phyloP scores from a whole-genome alignment of 78 protist species.

The Diacronema lutheri region DNA sequence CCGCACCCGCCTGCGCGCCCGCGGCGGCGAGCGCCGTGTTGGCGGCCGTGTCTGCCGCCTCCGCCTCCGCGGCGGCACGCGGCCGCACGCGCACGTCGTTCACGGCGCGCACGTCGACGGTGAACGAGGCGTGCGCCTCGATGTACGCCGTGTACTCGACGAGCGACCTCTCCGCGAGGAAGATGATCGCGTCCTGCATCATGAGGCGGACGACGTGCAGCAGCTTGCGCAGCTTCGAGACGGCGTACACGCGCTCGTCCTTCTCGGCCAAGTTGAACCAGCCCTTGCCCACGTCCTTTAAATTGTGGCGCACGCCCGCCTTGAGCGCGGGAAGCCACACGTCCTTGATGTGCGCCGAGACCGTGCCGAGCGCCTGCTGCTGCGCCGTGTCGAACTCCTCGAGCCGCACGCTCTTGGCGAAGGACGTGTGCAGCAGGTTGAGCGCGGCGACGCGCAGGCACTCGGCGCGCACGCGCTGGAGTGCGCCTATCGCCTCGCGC shows the following conservation, averaged over 20 bases:
- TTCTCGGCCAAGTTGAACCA: constrained; percentile 79
- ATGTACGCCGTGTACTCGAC: constrained; percentile 23
- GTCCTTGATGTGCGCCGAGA: constrained; percentile 23
- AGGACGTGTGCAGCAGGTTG: constrained; percentile 22
- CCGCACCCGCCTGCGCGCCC: too few relatives aligned
- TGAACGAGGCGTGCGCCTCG: not conserved
- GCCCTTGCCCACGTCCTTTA: constrained; percentile 71
- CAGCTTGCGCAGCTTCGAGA: constrained; percentile 65
- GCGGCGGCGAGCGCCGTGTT: not conserved
- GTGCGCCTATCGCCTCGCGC: constrained; percentile 36
- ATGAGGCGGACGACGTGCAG: constrained; percentile 52
- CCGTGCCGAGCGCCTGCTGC: constrained; percentile 1
- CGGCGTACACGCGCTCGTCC: constrained; percentile 61
- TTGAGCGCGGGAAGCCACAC: constrained; percentile 15
- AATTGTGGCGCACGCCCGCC: constrained; percentile 10
- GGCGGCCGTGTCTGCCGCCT: not conserved
- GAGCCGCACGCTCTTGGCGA: constrained; percentile 35
- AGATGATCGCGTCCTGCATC: constrained; percentile 72
- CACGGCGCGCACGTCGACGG: not conserved
- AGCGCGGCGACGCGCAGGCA: constrained; percentile 23
- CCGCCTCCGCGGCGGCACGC: not conserved
- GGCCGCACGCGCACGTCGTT: not conserved
- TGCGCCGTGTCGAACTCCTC: constrained; percentile 64
- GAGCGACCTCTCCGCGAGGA: constrained; percentile 50
- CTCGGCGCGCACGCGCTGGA: constrained; percentile 46